phyloP scores from a whole-genome alignment of 495 filamentous ascomycete genomes.

The Penicillium egyptiacum region DNA sequence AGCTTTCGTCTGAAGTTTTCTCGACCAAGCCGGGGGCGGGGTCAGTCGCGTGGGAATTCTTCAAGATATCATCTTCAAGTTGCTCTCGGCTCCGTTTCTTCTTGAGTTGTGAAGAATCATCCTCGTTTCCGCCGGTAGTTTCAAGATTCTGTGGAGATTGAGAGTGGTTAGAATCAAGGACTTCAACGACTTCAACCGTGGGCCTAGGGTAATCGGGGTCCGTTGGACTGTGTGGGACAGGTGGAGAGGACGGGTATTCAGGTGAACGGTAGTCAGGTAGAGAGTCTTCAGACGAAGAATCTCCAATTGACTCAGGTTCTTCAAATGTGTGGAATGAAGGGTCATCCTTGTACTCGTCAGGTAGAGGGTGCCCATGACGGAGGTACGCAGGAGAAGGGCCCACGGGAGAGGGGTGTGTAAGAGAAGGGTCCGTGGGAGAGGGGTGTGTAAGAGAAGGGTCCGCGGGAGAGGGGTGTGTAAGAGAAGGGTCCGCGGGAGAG shows the following conservation, averaged over 20 bases:
- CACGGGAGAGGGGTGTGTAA: too few relatives aligned
- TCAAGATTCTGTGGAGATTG: background rate
- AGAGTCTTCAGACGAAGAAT: background rate
- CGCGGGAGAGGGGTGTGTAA: too few relatives aligned
- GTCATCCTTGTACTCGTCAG: background rate
- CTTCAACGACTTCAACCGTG: background rate
- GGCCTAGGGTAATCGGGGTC: background rate
- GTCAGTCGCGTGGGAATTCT: conserved; percentile 15
- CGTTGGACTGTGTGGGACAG: background rate
- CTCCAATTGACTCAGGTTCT: background rate
- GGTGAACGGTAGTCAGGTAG: background rate
- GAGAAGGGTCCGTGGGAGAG: too few relatives aligned
- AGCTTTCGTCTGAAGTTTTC: background rate
- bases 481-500: background rate
- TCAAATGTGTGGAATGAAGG: background rate
- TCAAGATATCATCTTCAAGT: conserved; percentile 43
- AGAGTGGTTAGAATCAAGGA: conserved; percentile 1
- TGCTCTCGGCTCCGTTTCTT: conserved; percentile 57
- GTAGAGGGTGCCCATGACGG: background rate
- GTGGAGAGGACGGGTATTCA: background rate
- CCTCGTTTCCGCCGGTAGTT: conserved; percentile 13
- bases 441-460: too few relatives aligned
- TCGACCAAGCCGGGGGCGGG: conserved; percentile 1
- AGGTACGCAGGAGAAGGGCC: too few relatives aligned
- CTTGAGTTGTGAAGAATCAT: conserved; percentile 27